These are phyloP conservation scores for Oryza rufipogon DNA, from an alignment of 176 grass and related monocot genomes.

Conservation along the genomic window DNA sequence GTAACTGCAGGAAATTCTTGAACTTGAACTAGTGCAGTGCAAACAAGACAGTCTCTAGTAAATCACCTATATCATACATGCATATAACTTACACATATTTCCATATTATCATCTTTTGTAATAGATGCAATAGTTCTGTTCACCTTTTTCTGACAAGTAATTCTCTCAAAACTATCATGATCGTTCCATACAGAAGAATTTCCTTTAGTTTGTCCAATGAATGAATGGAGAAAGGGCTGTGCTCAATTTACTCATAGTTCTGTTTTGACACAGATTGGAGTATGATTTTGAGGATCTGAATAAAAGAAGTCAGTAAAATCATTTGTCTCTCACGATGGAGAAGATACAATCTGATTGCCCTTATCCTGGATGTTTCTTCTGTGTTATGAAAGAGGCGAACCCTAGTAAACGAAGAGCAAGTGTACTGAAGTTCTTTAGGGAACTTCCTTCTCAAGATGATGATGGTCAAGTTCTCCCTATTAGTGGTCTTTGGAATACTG, in stretches of 20 bases:
- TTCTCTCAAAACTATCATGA: neutral
- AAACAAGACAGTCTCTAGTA: neutral
- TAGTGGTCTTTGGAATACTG: constrained; percentile 96
- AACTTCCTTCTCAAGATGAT: constrained; percentile 90
- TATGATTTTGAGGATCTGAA: constrained; percentile 31
- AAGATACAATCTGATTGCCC: constrained; percentile 90
- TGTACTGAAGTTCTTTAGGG: constrained; percentile 93
- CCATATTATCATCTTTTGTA: neutral
- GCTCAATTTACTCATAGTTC: neutral
- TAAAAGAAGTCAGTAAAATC: constrained; percentile 23
- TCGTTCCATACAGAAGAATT: neutral
- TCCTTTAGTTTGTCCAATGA: neutral
- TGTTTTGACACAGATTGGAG: constrained; percentile 46
- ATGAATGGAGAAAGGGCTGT: neutral
- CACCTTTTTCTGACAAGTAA: neutral
- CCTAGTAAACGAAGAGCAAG: constrained; percentile 84
- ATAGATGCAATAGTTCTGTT: neutral
- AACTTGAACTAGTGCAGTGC: neutral
- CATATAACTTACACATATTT: neutral
- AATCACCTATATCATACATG: neutral
- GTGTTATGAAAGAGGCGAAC: constrained; percentile 97
- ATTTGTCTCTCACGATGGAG: constrained; percentile 47
- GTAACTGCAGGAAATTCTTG: too few species aligned
- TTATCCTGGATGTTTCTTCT: constrained; percentile 98
- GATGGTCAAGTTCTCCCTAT: constrained; percentile 98